These are phyloP conservation scores for Starmerella stellata DNA, from an alignment of 805 yeast genomes.

Conservation along the genomic window DNA sequence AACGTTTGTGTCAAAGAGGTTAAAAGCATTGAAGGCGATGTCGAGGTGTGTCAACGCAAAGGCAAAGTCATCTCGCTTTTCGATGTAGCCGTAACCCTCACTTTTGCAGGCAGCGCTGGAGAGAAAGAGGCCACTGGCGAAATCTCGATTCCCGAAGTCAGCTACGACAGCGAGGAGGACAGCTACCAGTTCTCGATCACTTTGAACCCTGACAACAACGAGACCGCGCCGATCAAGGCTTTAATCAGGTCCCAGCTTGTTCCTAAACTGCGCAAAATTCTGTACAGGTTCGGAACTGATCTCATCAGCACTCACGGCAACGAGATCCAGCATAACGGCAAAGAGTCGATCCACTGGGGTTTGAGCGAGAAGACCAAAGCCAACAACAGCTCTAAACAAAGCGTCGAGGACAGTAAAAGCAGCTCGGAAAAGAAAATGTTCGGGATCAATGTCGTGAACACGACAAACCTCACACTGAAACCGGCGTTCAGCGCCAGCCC, in stretches of 20 bases:
- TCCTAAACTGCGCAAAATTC: slow-evolving; percentile 47
- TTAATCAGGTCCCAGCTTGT: slow-evolving; percentile 39
- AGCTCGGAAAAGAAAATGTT: slow-evolving; percentile 3
- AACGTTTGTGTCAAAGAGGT: slow-evolving; percentile 29
- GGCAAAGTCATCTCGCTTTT: slow-evolving; percentile 88
- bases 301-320: slow-evolving; percentile 57
- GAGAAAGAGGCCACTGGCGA: slow-evolving; percentile 40
- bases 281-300: slow-evolving; percentile 56
- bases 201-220: slow-evolving; percentile 35
- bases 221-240: slow-evolving; percentile 31
- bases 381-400: slow-evolving; percentile 2
- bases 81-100: slow-evolving; percentile 53
- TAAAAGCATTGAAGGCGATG: slow-evolving; percentile 73
- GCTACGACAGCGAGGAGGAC: slow-evolving; percentile 73
- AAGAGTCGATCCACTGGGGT: slow-evolving; percentile 14
- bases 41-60: slow-evolving; percentile 90
- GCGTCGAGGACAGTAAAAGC: not conserved
- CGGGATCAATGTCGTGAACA: slow-evolving; percentile 44
- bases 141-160: slow-evolving; percentile 74
- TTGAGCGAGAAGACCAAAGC: slow-evolving; percentile 5
- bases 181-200: slow-evolving; percentile 73
- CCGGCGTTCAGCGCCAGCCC: slow-evolving; percentile 77
- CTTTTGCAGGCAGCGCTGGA: slow-evolving; percentile 32
- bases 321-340: slow-evolving; percentile 64
- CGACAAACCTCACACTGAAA: slow-evolving; percentile 58